These are phyloP conservation scores for Lagenidium giganteum DNA, from an alignment of 352 stramenopile species.

Conservation along the genomic window DNA sequence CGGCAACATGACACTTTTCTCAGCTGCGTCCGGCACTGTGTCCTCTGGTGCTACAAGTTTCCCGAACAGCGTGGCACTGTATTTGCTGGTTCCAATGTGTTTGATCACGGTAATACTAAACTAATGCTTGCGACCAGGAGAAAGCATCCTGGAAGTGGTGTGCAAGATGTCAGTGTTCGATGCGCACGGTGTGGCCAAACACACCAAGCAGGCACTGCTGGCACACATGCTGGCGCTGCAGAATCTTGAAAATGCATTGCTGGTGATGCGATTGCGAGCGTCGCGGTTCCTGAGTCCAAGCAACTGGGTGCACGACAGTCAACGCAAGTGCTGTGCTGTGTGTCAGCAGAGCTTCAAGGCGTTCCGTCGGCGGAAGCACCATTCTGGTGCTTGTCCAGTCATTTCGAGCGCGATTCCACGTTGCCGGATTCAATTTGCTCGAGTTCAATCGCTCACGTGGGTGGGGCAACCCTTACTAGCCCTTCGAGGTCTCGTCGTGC, in stretches of 20 bases:
- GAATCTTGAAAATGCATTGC: constrained; percentile 39
- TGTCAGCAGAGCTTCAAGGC: constrained; percentile 56
- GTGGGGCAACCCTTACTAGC: too few relatives aligned
- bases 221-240: constrained; percentile 40
- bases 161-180: constrained; percentile 60
- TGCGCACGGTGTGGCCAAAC: constrained; percentile 26
- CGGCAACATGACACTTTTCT: too few relatives aligned
- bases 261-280: constrained; percentile 52
- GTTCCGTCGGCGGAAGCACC: constrained; percentile 49
- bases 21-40: too few relatives aligned
- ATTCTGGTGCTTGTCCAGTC: constrained; percentile 68
- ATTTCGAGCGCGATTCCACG: constrained; percentile 63
- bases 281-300: constrained; percentile 50
- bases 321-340: constrained; percentile 48
- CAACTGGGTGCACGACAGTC: constrained; percentile 46
- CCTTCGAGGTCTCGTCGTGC: too few relatives aligned
- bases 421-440: too few relatives aligned
- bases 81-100: too few relatives aligned
- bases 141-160: constrained; percentile 50
- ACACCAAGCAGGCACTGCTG: constrained; percentile 44
- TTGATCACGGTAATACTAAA: too few relatives aligned
- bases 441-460: too few relatives aligned
- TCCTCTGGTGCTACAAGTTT: too few relatives aligned
- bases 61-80: too few relatives aligned
- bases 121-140: too few relatives aligned